Conservation (phyloP, 208 protist genomes). For the Crithidia sp. region DNA sequence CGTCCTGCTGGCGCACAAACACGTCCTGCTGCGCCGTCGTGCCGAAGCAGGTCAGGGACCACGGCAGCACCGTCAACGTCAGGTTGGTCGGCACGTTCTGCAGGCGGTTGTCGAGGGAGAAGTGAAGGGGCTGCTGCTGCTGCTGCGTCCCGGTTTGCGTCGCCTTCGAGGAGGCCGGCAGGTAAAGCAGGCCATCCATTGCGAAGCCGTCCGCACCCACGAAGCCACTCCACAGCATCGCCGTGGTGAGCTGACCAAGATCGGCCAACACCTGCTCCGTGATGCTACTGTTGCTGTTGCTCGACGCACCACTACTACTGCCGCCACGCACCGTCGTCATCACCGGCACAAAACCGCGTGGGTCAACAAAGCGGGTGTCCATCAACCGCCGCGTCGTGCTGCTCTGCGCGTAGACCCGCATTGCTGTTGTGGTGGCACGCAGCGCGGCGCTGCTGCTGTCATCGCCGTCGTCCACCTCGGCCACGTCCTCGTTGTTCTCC, state of each 20-base stretch:
- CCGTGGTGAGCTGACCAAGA: constrained; percentile 45
- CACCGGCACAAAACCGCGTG: neutral
- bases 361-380: constrained; percentile 56
- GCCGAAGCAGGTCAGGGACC: constrained; percentile 54
- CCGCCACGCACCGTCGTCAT: no score
- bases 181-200: constrained; percentile 52
- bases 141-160: constrained; percentile 4
- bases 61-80: constrained; percentile 26
- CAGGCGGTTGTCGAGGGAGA: constrained; percentile 38
- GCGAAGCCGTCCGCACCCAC: constrained; percentile 49
- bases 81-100: constrained; percentile 27
- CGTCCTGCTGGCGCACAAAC: constrained; percentile 43
- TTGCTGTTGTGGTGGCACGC: constrained; percentile 23
- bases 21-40: constrained; percentile 19
- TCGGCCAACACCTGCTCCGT: constrained; percentile 22
- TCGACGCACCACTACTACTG: neutral
- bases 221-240: constrained; percentile 75
- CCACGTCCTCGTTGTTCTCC: constrained; percentile 28
- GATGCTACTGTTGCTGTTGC: neutral
- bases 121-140: constrained; percentile 30
- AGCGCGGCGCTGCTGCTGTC: constrained; percentile 1
- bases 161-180: constrained; percentile 36
- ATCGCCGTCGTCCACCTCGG: constrained; percentile 7
- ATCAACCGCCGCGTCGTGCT: constrained; percentile 46
- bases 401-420: constrained; percentile 49